Base-by-base conservation (phyloP, 768 basidiomycete species). In the Pleurotus eryngii region DNA sequence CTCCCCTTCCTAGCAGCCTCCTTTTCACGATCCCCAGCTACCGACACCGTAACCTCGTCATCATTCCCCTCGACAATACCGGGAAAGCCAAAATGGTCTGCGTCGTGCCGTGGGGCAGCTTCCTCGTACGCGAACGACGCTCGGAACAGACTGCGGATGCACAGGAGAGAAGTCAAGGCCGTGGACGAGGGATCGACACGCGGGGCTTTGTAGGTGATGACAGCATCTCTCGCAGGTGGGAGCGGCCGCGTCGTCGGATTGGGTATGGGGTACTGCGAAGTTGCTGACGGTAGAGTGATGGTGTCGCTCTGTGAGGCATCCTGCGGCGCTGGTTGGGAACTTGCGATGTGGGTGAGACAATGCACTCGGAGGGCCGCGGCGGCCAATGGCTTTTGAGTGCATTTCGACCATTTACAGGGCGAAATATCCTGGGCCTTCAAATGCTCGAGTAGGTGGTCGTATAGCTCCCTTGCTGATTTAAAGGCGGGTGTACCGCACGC, bases 81-180 rank as follows among this genome's bases (percentile, higher is more conserved):
- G 4, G 95, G 95, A 69, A 96, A 92, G 0, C 94, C 94, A 69
- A 95, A 96, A 61, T 91, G 89, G 57, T 95, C 92, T 18, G 82
- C 87, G 65, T 91, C 88, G 2, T 79, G 85, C 24, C 89, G 80
- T 30, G 90, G 89, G 0, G 81, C 81, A 46, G 72, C 76, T 61
- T 90, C 90, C 6, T 78, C 75, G 5, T 87, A 82, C 17, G 87
- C 86, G 64, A 92, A 92, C 1, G 93, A 83, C 4, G 84, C 82
- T 46, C 90, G 81, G 68, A 92, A 95, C 17, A 96, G 77, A 57
- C 93, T 85, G 7, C 95, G 89, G 47, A 95, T 81, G 59, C 91
- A 84, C 20, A 95, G 81, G 14, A 95, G 73, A 2, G 94, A 88
- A 0, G 91, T 89, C 35, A 95, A 81, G 3, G 92, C 85, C 51